A percentile compares a stretch with the other conserved stretches of the same genome.
These are phyloP conservation scores for Kwoniella mangroviensis DNA, from an alignment of 768 basidiomycete species.

Conservation along the genomic window DNA sequence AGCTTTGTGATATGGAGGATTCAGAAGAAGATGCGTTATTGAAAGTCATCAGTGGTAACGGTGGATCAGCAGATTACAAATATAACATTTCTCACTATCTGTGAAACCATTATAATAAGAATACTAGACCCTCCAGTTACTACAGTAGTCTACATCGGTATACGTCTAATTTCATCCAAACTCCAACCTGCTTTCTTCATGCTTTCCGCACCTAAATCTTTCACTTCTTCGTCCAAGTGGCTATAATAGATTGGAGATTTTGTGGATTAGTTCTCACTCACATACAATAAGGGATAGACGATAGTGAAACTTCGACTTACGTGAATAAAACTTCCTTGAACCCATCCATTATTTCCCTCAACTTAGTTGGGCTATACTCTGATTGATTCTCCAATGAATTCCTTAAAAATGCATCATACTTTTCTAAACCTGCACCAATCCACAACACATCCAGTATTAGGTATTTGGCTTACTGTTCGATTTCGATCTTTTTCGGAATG, in stretches of 20 bases:
- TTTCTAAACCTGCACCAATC: slow-evolving; percentile 44
- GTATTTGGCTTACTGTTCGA: background rate
- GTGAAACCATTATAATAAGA: background rate
- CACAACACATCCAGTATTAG: no score
- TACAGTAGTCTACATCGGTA: slow-evolving; percentile 40
- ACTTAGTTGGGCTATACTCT: slow-evolving; percentile 46
- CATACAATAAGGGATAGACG: no score
- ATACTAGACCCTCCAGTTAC: no score
- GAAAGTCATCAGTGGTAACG: no score
- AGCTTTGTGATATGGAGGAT: no score
- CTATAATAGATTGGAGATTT: background rate
- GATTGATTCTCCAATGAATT: slow-evolving; percentile 39
- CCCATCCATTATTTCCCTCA: slow-evolving; percentile 46
- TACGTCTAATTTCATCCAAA: slow-evolving; percentile 47
- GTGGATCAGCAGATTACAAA: background rate
- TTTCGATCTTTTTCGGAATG: background rate
- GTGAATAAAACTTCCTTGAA: slow-evolving; percentile 56
- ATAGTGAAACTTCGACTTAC: slow-evolving; percentile 16
- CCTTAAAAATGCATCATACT: slow-evolving; percentile 45
- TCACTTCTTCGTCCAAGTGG: slow-evolving; percentile 57
- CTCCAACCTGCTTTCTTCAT: slow-evolving; percentile 56
- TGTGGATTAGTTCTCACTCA: no score
- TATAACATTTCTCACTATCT: background rate
- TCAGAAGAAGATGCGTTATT: no score
- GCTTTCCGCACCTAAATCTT: slow-evolving; percentile 52